These are phyloP conservation scores for Talaromyces sp. DNA, from an alignment of 2,329 filamentous ascomycete species.

Conservation along the genomic window DNA sequence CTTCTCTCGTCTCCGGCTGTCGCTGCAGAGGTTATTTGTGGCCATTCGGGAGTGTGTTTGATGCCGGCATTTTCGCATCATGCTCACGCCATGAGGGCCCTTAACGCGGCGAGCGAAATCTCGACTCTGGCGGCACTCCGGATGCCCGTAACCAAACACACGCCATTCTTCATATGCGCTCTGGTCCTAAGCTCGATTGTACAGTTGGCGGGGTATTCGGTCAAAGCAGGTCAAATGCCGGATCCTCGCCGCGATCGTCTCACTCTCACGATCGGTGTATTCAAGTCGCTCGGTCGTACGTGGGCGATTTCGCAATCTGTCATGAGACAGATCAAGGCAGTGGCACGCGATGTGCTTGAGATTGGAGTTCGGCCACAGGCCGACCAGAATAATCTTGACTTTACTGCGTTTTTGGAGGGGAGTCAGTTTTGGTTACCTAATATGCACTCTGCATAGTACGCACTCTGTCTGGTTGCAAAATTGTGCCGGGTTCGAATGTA, in stretches of 20 bases:
- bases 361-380: slow-evolving; percentile 34
- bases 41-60: slow-evolving; percentile 34
- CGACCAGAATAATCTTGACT: slow-evolving; percentile 28
- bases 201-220: slow-evolving; percentile 72
- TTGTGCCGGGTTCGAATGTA: background rate
- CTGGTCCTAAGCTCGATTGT: slow-evolving; percentile 74
- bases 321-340: slow-evolving; percentile 66
- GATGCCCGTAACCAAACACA: slow-evolving; percentile 63
- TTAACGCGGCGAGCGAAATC: slow-evolving; percentile 72
- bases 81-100: slow-evolving; percentile 70
- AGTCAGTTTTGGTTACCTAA: slow-evolving; percentile 33
- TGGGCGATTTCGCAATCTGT: slow-evolving; percentile 70
- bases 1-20: slow-evolving; percentile 52
- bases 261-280: slow-evolving; percentile 69
- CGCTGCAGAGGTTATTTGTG: slow-evolving; percentile 46
- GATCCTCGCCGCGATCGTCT: slow-evolving; percentile 62
- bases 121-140: slow-evolving; percentile 63
- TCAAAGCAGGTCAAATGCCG: slow-evolving; percentile 52
- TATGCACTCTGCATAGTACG: background rate
- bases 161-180: slow-evolving; percentile 77
- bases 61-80: slow-evolving; percentile 39
- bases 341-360: slow-evolving; percentile 67
- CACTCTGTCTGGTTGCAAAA: no score
- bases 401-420: slow-evolving; percentile 30
- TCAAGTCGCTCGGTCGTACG: slow-evolving; percentile 62